These are phyloP conservation scores for Trichoderma orchidacearum DNA, from an alignment of 495 filamentous ascomycete genomes.

Conservation along the genomic window DNA sequence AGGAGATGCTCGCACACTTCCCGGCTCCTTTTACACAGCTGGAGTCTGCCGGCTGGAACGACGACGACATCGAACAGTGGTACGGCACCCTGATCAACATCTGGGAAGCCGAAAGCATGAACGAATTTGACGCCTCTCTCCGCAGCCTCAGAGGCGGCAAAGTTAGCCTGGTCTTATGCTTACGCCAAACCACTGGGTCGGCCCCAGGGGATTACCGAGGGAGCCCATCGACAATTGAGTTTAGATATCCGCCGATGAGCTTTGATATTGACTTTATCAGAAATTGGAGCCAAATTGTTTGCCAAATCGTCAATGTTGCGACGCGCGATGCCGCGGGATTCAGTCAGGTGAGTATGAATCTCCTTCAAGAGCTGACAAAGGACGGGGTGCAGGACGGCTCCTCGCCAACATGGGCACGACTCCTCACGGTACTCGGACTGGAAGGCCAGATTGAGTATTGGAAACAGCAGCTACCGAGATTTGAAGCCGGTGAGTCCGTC, in stretches of 20 bases:
- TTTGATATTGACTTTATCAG: neutral
- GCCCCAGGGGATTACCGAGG: too few species aligned
- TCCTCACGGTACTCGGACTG: neutral
- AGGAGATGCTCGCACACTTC: neutral
- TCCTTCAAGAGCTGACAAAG: neutral
- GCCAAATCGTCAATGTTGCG: neutral
- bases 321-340: neutral
- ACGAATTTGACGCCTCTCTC: neutral
- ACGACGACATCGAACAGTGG: neutral
- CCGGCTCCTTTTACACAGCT: neutral
- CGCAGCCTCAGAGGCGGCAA: neutral
- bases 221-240: neutral
- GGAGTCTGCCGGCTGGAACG: neutral
- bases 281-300: slow-evolving; percentile 18
- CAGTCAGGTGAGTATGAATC: neutral
- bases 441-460: neutral
- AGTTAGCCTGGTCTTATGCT: neutral
- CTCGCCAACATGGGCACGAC: neutral
- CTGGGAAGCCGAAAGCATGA: neutral
- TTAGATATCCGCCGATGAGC: neutral
- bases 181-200: neutral
- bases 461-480: neutral
- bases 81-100: neutral
- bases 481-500: neutral
- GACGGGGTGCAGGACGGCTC: neutral